Percentiles rank a stretch among this genome's conserved stretches.
Conservation (phyloP, 345 rosid genomes). For the Pugionium dolabratum region DNA sequence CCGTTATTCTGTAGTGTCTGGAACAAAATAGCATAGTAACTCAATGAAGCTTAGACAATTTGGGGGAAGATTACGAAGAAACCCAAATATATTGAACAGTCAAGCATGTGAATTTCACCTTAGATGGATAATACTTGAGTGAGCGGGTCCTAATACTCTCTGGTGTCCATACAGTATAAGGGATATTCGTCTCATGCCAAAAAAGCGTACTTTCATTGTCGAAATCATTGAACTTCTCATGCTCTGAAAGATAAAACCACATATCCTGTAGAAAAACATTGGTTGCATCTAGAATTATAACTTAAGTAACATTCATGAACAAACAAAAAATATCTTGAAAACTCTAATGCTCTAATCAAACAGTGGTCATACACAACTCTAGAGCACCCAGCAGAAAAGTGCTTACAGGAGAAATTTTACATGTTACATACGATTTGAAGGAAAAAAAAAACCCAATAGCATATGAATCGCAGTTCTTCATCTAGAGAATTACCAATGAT, state of each 20-base stretch:
- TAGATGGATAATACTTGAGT: slow-evolving; percentile 63
- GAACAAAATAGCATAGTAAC: neutral
- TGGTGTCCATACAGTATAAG: slow-evolving; percentile 85
- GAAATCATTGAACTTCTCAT: slow-evolving; percentile 68
- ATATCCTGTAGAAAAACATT: slow-evolving; percentile 64
- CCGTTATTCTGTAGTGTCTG: slow-evolving; percentile 88
- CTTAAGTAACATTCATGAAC: neutral
- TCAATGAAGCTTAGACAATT: no score
- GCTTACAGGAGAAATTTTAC: slow-evolving; percentile 1
- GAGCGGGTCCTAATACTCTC: slow-evolving; percentile 70
- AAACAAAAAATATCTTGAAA: slow-evolving; percentile 8
- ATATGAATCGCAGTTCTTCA: neutral
- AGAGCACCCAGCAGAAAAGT: neutral
- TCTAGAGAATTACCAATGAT: slow-evolving; percentile 50
- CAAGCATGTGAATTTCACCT: slow-evolving; percentile 46
- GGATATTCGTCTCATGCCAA: slow-evolving; percentile 93
- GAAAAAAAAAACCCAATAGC: neutral
- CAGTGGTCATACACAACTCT: neutral
- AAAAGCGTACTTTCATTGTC: slow-evolving; percentile 65
- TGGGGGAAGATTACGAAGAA: slow-evolving; percentile 2
- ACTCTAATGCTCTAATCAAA: slow-evolving; percentile 16
- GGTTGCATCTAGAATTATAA: neutral
- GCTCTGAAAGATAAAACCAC: slow-evolving; percentile 88
- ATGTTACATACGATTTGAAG: neutral
- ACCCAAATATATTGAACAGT: neutral